Evolutionary conservation across 1,139 yeast genomes (phyloP).

Genomic region (Hemisphaericaspora subhashii): DNA sequence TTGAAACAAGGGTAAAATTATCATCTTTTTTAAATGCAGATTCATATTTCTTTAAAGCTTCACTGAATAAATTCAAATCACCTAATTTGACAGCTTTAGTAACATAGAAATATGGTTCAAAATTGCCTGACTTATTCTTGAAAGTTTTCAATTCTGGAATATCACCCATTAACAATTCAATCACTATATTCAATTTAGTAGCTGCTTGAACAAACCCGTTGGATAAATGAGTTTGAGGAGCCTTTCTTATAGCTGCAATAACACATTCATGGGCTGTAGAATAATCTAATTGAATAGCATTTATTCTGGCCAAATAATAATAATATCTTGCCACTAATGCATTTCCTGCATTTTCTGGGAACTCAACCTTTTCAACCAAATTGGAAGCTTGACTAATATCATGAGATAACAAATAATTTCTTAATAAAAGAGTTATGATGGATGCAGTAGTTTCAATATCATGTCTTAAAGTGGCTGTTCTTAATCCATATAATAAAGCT

Average conservation of each 20-base stretch:
- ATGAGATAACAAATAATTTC: slow-evolving; percentile 76
- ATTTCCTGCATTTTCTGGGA: slow-evolving; percentile 83
- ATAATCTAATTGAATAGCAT: slow-evolving; percentile 91
- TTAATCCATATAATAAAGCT: slow-evolving; percentile 67
- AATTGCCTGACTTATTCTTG: slow-evolving; percentile 56
- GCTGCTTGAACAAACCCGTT: slow-evolving; percentile 89
- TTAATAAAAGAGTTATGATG: slow-evolving; percentile 75
- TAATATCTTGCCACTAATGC: slow-evolving; percentile 90
- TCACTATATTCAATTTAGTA: slow-evolving; percentile 81
- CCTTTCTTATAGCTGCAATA: slow-evolving; percentile 90
- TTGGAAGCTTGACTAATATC: slow-evolving; percentile 88
- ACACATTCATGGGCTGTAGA: slow-evolving; percentile 88
- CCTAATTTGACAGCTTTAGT: slow-evolving; percentile 93
- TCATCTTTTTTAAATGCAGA: slow-evolving; percentile 69
- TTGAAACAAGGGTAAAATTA: slow-evolving; percentile 77
- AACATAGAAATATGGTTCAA: slow-evolving; percentile 81
- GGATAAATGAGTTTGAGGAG: slow-evolving; percentile 90
- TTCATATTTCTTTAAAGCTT: slow-evolving; percentile 69
- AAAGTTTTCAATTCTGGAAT: slow-evolving; percentile 90
- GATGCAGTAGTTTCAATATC: slow-evolving; percentile 91
- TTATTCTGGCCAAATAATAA: slow-evolving; percentile 85
- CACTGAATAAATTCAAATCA: slow-evolving; percentile 78
- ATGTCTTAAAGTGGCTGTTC: slow-evolving; percentile 90
- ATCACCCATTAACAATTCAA: slow-evolving; percentile 94
- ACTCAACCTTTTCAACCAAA: slow-evolving; percentile 83